Conservation (phyloP, 2,329 filamentous ascomycete genomes). For the Botrytis hyacinthi region DNA sequence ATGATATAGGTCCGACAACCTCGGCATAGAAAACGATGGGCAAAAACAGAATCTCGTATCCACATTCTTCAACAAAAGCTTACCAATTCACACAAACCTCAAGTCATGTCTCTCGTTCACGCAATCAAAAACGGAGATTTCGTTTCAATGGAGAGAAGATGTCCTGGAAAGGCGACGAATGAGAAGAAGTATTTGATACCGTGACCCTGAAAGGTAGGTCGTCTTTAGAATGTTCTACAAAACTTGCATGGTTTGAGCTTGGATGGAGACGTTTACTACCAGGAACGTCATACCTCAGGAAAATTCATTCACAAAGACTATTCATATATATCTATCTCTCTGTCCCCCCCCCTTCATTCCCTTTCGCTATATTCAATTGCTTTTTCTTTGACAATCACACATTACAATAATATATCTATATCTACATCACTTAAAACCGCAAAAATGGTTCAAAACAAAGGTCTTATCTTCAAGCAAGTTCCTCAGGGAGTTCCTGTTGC, state of each 20-base stretch:
- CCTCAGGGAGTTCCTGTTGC: constrained; percentile 65
- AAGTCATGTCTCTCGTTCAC: background rate
- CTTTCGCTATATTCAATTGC: constrained; percentile 3
- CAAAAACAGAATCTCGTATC: background rate
- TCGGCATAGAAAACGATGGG: constrained; percentile 10
- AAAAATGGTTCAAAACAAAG: constrained; percentile 63
- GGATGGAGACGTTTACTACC: background rate
- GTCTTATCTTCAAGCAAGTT: constrained; percentile 68
- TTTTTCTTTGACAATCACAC: background rate
- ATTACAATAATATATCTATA: background rate
- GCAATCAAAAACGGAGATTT: constrained; percentile 1
- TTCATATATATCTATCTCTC: background rate
- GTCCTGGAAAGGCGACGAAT: constrained; percentile 2
- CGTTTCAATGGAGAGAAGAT: constrained; percentile 14
- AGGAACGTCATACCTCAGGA: constrained; percentile 8
- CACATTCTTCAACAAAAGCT: constrained; percentile 13
- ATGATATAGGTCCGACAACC: background rate
- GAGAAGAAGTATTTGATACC: background rate
- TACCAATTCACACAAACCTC: constrained; percentile 9
- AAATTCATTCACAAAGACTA: background rate
- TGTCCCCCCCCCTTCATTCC: background rate
- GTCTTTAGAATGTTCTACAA: background rate
- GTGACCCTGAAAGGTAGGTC: background rate
- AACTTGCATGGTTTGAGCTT: constrained; percentile 13
- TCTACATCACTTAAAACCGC: constrained; percentile 16